Evolutionary conservation across 495 filamentous ascomycete genomes (phyloP).

Genomic region (Penicillium manginii): DNA sequence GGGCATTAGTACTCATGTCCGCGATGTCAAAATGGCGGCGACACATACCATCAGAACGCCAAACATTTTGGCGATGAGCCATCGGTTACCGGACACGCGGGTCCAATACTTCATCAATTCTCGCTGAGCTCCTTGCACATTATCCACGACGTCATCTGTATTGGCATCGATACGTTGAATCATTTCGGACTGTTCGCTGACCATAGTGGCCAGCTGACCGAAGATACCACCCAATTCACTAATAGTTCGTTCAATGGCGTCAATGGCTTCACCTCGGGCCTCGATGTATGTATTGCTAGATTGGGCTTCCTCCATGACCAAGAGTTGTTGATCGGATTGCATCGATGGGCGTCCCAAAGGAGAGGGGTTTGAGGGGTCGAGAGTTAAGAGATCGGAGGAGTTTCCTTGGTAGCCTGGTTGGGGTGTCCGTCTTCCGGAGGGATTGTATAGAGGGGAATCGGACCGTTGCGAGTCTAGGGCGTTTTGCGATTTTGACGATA

Average conservation of each 20-base stretch:
- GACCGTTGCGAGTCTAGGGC: conserved; percentile 60
- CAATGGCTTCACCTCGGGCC: conserved; percentile 92
- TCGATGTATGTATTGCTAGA: conserved; percentile 87
- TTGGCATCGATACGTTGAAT: conserved; percentile 93
- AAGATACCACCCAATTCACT: conserved; percentile 94
- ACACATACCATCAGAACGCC: conserved; percentile 73
- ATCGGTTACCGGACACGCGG: conserved; percentile 88
- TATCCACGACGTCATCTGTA: conserved; percentile 94
- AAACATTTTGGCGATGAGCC: conserved; percentile 99
- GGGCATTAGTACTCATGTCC: neutral
- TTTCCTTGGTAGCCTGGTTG: conserved; percentile 57
- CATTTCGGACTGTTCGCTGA: conserved; percentile 95
- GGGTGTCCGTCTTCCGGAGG: conserved; percentile 69
- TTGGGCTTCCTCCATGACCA: conserved; percentile 93
- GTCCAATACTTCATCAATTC: conserved; percentile 96
- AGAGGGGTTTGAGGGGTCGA: conserved; percentile 73
- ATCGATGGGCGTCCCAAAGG: conserved; percentile 52
- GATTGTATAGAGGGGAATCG: conserved; percentile 84
- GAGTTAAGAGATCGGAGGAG: conserved; percentile 74
- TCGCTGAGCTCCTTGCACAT: conserved; percentile 92
- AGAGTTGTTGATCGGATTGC: conserved; percentile 82
- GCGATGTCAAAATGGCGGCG: too few species aligned
- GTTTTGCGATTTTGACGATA: conserved; percentile 76
- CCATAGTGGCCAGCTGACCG: conserved; percentile 95
- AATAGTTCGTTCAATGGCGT: conserved; percentile 95